These are phyloP conservation scores for Venturia aucupariae DNA, from an alignment of 2,329 filamentous ascomycete species.

Conservation along the genomic window DNA sequence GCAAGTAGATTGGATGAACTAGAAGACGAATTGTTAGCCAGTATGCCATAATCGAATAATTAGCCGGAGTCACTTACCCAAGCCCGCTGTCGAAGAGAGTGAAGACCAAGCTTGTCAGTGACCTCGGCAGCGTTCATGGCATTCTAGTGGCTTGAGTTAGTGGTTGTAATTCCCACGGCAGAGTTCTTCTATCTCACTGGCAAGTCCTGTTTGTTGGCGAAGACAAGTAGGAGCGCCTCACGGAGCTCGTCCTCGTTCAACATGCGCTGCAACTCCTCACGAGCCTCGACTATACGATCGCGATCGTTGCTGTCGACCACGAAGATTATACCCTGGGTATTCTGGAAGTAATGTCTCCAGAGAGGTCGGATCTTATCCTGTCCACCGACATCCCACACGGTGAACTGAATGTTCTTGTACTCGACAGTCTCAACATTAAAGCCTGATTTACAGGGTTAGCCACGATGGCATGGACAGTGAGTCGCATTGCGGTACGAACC, in stretches of 20 bases:
- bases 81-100: conserved; percentile 95
- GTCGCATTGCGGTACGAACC: conserved; percentile 35
- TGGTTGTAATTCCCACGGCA: background rate
- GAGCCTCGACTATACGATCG: conserved; percentile 83
- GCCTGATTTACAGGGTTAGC: conserved; percentile 35
- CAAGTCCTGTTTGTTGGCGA: conserved; percentile 98
- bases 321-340: conserved; percentile 96
- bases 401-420: conserved; percentile 99
- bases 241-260: conserved; percentile 98
- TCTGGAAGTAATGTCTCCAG: conserved; percentile 95
- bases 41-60: background rate
- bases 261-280: conserved; percentile 89
- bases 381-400: conserved; percentile 96
- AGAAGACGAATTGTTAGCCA: conserved; percentile 14
- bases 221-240: conserved; percentile 86
- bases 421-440: conserved; percentile 99
- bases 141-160: conserved; percentile 50
- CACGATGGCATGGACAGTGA: conserved; percentile 12
- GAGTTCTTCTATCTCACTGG: conserved; percentile 51
- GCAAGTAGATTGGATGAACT: conserved; percentile 99
- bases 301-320: conserved; percentile 95
- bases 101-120: conserved; percentile 98
- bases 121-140: conserved; percentile 99
- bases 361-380: conserved; percentile 98
- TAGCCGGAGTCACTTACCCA: conserved; percentile 66